A percentile compares a stretch with the other conserved stretches of the same genome.
Evolutionary conservation across 768 basidiomycete genomes (phyloP).

Genomic region (Leccinum pellstonianum): DNA sequence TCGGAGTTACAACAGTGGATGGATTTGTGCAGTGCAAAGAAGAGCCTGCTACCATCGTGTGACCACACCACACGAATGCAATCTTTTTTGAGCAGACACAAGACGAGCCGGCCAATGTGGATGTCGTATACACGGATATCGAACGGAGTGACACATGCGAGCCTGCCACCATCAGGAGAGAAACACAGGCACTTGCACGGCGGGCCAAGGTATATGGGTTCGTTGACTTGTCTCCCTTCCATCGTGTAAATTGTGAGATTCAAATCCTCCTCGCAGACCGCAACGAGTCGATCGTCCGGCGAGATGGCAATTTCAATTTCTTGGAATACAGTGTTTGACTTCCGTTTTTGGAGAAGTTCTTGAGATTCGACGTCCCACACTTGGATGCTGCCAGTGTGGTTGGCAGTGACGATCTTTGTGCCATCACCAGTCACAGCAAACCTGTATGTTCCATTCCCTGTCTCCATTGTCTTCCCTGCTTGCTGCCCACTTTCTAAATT

Average conservation of each 20-base stretch:
- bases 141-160: not conserved
- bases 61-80: not conserved
- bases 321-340: too few relatives aligned
- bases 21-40: fast-evolving
- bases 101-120: not conserved
- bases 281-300: not conserved
- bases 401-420: not conserved
- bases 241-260: not conserved
- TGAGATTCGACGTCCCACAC: not conserved
- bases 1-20: not conserved
- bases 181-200: not conserved
- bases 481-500: conserved; percentile 8
- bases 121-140: not conserved
- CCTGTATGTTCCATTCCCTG: not conserved
- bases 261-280: not conserved
- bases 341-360: not conserved
- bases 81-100: not conserved
- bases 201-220: not conserved
- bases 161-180: not conserved
- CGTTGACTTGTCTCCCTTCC: not conserved
- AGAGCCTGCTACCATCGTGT: not conserved
- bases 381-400: not conserved
- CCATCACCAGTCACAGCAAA: conserved; percentile 6
- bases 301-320: not conserved
- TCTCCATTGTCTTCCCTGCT: not conserved